A percentile compares a stretch with the other conserved stretches of the same genome.
phyloP scores from a whole-genome alignment of 2,329 filamentous ascomycete genomes.

The Ophiostoma ips region DNA sequence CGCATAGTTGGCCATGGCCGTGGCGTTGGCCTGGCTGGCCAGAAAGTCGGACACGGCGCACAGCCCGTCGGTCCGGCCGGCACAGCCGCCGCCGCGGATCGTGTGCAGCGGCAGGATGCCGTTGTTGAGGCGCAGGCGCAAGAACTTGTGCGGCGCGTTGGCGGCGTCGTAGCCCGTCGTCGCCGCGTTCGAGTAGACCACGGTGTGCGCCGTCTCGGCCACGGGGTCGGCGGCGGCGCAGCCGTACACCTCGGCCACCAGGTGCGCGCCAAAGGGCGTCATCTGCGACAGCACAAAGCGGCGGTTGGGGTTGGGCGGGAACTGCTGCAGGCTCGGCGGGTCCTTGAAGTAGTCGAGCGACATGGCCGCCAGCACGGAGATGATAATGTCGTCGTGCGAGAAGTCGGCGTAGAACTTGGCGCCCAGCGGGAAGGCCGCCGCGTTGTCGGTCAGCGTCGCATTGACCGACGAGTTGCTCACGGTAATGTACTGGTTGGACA shows the following conservation, averaged over 20 bases:
- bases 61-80: conserved; percentile 28
- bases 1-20: conserved; percentile 29
- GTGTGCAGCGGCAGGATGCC: conserved; percentile 32
- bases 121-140: conserved; percentile 35
- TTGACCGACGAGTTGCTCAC: conserved; percentile 37
- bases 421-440: conserved; percentile 30
- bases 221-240: conserved; percentile 28
- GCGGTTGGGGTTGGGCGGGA: conserved; percentile 28
- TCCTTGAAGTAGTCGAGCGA: conserved; percentile 40
- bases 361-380: conserved; percentile 35
- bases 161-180: conserved; percentile 32
- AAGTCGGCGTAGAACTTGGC: conserved; percentile 38
- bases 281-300: conserved; percentile 35
- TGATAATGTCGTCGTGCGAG: conserved; percentile 38
- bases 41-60: conserved; percentile 29
- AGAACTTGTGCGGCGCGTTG: conserved; percentile 30
- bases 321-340: conserved; percentile 26
- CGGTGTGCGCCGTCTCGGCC: conserved; percentile 24
- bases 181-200: conserved; percentile 24
- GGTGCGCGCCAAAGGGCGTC: conserved; percentile 39
- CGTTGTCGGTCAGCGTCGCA: conserved; percentile 31
- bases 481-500: conserved; percentile 31
- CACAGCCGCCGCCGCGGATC: conserved; percentile 32
- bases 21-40: conserved; percentile 24
- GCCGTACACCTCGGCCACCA: conserved; percentile 42